phyloP scores from a whole-genome alignment of 805 yeast species.

The Cyberlindnera sargentensis region DNA sequence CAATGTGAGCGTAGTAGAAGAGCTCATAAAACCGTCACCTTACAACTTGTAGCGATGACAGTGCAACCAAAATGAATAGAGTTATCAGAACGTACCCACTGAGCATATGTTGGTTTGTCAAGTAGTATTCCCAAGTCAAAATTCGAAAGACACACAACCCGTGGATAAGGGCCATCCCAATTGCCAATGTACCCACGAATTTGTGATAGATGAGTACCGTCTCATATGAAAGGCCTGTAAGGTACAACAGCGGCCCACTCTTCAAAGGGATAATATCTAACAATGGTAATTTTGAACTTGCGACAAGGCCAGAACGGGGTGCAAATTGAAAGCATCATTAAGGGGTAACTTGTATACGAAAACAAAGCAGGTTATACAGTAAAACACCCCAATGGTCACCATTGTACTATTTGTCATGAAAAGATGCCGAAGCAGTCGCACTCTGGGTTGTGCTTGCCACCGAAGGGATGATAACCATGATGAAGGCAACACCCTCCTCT shows the following conservation, averaged over 20 bases:
- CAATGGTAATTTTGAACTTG: conserved; percentile 22
- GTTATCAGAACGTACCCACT: conserved; percentile 12
- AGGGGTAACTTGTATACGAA: conserved; percentile 14
- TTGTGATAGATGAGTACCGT: conserved; percentile 20
- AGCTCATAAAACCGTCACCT: conserved; percentile 16
- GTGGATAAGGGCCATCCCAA: conserved; percentile 16
- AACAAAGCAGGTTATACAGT: conserved; percentile 11
- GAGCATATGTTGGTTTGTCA: conserved; percentile 2
- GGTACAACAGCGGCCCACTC: conserved; percentile 17
- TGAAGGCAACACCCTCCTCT: too few relatives aligned
- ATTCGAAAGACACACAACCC: conserved; percentile 11
- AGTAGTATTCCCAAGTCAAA: conserved; percentile 17
- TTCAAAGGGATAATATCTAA: conserved; percentile 23
- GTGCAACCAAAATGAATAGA: neutral
- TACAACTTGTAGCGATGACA: conserved; percentile 11
- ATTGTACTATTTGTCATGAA: conserved; percentile 14
- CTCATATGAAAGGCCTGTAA: conserved; percentile 18
- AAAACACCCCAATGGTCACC: conserved; percentile 8
- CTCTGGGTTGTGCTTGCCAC: conserved; percentile 5
- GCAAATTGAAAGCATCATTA: conserved; percentile 20
- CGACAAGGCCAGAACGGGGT: conserved; percentile 20
- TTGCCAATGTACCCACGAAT: conserved; percentile 16
- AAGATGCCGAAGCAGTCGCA: conserved; percentile 4
- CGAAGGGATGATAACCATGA: too few relatives aligned
- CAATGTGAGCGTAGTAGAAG: conserved; percentile 17